A percentile compares a stretch with the other conserved stretches of the same genome.
Conservation (phyloP, 2,329 filamentous ascomycete species). For the Ceratocystis papillata region DNA sequence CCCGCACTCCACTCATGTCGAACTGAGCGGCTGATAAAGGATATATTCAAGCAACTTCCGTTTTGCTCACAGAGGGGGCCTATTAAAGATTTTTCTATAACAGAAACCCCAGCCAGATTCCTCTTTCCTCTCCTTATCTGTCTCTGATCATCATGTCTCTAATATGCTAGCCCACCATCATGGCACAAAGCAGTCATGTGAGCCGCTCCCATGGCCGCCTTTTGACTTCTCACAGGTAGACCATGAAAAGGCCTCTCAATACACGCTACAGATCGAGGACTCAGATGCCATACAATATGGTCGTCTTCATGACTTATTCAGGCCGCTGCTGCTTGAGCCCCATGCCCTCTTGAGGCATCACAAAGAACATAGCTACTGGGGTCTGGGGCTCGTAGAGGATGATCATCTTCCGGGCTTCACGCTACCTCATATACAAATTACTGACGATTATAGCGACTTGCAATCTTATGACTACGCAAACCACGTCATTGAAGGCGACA, state of each 20-base stretch:
- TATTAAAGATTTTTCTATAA: neutral
- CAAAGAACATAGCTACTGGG: conserved; percentile 7
- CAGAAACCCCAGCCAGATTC: too few relatives aligned
- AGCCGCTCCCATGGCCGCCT: neutral
- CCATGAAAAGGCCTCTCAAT: neutral
- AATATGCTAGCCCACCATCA: neutral
- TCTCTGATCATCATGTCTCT: neutral
- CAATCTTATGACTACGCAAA: conserved; percentile 1
- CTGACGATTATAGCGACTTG: conserved; percentile 3
- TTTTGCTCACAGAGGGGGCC: neutral
- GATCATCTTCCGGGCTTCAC: conserved; percentile 8
- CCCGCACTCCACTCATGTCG: neutral
- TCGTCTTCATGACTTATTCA: conserved; percentile 24
- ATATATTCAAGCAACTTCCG: neutral
- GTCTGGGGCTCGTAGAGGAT: conserved; percentile 16
- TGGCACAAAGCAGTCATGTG: neutral
- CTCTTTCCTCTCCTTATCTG: neutral
- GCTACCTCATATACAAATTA: conserved; percentile 10
- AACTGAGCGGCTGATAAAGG: neutral
- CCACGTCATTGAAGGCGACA: conserved; percentile 14
- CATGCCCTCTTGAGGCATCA: conserved; percentile 11
- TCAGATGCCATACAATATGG: conserved; percentile 23
- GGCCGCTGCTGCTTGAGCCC: conserved; percentile 17
- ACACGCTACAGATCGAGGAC: conserved; percentile 23
- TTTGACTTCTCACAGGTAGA: neutral